phyloP scores from a whole-genome alignment of 176 grass and related monocot genomes.

The Dendrocalamus sinicus region DNA sequence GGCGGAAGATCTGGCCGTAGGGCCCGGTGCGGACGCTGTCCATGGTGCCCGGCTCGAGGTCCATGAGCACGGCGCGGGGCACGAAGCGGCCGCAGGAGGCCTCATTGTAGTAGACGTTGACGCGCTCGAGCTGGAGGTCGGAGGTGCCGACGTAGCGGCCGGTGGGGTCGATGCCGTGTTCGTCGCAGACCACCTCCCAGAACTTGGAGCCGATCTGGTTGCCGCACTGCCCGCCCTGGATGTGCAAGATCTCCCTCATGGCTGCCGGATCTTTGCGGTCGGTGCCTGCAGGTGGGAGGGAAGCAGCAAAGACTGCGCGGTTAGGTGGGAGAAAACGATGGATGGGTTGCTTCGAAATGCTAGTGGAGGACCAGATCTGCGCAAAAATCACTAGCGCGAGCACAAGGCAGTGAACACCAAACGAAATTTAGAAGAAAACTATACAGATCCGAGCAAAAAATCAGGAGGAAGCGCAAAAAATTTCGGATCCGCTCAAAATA shows the following conservation, averaged over 20 bases:
- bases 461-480: neutral
- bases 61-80: slow-evolving; percentile 87
- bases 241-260: slow-evolving; percentile 92
- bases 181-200: slow-evolving; percentile 85
- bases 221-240: slow-evolving; percentile 87
- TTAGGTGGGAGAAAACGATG: slow-evolving; percentile 39
- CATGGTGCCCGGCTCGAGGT: slow-evolving; percentile 91
- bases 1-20: slow-evolving; percentile 85
- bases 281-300: slow-evolving; percentile 29
- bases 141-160: slow-evolving; percentile 74
- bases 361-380: slow-evolving; percentile 29
- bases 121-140: slow-evolving; percentile 86
- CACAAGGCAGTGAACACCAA: neutral
- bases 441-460: neutral
- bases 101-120: slow-evolving; percentile 93
- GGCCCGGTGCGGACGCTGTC: slow-evolving; percentile 87
- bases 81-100: slow-evolving; percentile 88
- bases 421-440: neutral
- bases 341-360: neutral
- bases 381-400: neutral
- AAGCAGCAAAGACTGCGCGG: neutral
- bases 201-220: slow-evolving; percentile 95
- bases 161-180: slow-evolving; percentile 82
- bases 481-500: neutral
- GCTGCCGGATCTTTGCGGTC: slow-evolving; percentile 31